Evolutionary conservation across 768 basidiomycete genomes (phyloP), one percentile per base, ranked within the genome.

Genomic region (Mycena capillaripes): DNA sequence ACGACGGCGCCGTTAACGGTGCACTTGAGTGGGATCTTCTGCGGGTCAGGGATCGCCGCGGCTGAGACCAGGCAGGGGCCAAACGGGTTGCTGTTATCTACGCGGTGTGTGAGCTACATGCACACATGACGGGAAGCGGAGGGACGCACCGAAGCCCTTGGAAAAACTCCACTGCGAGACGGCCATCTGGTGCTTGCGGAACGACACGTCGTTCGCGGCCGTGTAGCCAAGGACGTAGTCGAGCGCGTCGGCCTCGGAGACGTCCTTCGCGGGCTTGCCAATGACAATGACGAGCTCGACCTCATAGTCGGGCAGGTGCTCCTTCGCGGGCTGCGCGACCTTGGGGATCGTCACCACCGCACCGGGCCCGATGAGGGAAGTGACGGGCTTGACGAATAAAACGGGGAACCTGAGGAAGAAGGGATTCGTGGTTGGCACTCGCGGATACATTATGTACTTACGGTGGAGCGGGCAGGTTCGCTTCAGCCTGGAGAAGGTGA

Each of bases 131-230:
- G n/a, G 1, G 17, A 40, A 21, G 23, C n/a, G 32, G 30, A 12
- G 19, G 29, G 29, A 76, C 87, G 29, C 68, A 92, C 95, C 95
- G 75, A 95, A 97, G 48, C 92, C 87, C 81, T 97, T 97, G 30
- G 94, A 95, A 81, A 95, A 96, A 34, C 89, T 85, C 95, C 96
- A 97, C 76, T 97, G 96, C 0, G 92, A 92, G 12, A 92, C 91
- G 4, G 90, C 89, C 82, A 93, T 84, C 79, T 97, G 96, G 76
- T 93, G 91, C 73, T 92, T 90, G 48, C 96, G 89, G 88, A 96
- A 95, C 6, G 95, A 95, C 3, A 70, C 95, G 77, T 95, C 94
- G 77, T 95, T 95, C 6, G 90, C 92, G 3, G 86, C 92, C 4
- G 93, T 94, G 78, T 95, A 97, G 2, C 89, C 95, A 0, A 97